A percentile compares a stretch with the other conserved stretches of the same genome.
Conservation (phyloP, 2,329 filamentous ascomycete genomes). For the Magnaporthiopsis incrustans region DNA sequence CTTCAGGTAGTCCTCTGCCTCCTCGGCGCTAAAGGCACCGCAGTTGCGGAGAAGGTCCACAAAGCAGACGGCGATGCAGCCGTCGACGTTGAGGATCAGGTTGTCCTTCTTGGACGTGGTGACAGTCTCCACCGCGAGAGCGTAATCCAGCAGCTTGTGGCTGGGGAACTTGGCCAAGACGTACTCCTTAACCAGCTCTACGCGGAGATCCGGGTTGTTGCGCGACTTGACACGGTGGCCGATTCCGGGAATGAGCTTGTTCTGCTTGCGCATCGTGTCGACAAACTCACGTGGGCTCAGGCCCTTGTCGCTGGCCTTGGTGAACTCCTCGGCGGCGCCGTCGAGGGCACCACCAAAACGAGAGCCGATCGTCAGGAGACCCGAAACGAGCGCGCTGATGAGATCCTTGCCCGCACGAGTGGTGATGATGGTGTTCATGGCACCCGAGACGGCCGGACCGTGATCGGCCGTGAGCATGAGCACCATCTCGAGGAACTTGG, state of each 20-base stretch:
- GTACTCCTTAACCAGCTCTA: slow-evolving; percentile 99
- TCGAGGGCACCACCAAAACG: slow-evolving; percentile 98
- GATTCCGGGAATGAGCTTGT: slow-evolving; percentile 99
- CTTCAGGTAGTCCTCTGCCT: slow-evolving; percentile 96
- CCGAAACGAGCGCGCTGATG: slow-evolving; percentile 88
- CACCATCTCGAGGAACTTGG: slow-evolving; percentile 99
- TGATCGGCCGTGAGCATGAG: slow-evolving; percentile 99
- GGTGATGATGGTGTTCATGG: slow-evolving; percentile 99
- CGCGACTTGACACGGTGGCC: slow-evolving; percentile 99
- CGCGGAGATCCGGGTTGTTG: slow-evolving; percentile 99
- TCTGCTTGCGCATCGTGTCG: slow-evolving; percentile 97
- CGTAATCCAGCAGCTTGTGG: slow-evolving; percentile 98
- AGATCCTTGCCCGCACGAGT: slow-evolving; percentile 98
- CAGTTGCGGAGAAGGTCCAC: slow-evolving; percentile 96
- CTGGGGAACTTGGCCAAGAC: slow-evolving; percentile 95
- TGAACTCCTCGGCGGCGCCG: slow-evolving; percentile 96
- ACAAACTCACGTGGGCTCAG: slow-evolving; percentile 98
- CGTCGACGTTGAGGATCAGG: slow-evolving; percentile 98
- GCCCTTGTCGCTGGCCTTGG: slow-evolving; percentile 95
- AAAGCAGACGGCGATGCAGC: slow-evolving; percentile 97
- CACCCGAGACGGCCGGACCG: slow-evolving; percentile 96
- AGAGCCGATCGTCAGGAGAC: slow-evolving; percentile 96
- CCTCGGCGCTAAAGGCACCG: slow-evolving; percentile 90
- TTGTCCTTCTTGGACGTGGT: slow-evolving; percentile 99
- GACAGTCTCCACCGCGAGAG: slow-evolving; percentile 92